Evolutionary conservation across 331 rosid species (phyloP), one percentile per base, ranked within the genome.

Genomic region (Quercus tomentella): DNA sequence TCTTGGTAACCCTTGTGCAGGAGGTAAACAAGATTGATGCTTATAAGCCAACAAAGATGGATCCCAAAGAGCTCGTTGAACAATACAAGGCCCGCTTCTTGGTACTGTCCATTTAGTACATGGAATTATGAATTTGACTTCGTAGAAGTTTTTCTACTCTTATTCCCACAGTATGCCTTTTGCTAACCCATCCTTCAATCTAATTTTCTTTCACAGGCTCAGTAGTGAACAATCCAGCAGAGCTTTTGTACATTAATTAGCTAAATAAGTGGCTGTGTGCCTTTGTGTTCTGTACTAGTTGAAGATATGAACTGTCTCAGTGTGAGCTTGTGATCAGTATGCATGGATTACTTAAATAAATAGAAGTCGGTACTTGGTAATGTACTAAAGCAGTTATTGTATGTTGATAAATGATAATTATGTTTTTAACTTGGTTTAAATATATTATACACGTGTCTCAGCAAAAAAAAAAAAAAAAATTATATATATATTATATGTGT

Each of bases 21-120:
- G 94, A 80, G 77, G 1, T 91, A 71, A 88, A 91, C 87, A 88
- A 89, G 81, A 76, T 78, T 10, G 87, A 74, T 45, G 92, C 87
- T 26, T 91, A 89, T 66, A 81, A 85, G 77, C 82, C 77, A 72
- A 91, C 97, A 69, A 89, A 66, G 83, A 4, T 41, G 0, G 85
- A 86, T 81, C 89, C 89, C 30, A 67, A 85, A 41, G 79, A 82
- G 65, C 45, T 73, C 2, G 76, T 89, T 62, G 84, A 85, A 9
- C 0, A 2, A 4, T 91, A 43, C 85, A 88, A 76, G 84, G 84
- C 51, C 26, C 80, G 79, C 16, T 79, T 78, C 51, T 45, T 81
- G 94, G 97, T 86, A 85, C 31, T 30, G 33, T 43, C 23, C 62
- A 30, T 54, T n/a, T 63, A 51, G 35, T 70, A n/a, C 6, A 41